Evolutionary conservation across 208 protist species (phyloP).

Genomic region (Leishmania gerbilli): DNA sequence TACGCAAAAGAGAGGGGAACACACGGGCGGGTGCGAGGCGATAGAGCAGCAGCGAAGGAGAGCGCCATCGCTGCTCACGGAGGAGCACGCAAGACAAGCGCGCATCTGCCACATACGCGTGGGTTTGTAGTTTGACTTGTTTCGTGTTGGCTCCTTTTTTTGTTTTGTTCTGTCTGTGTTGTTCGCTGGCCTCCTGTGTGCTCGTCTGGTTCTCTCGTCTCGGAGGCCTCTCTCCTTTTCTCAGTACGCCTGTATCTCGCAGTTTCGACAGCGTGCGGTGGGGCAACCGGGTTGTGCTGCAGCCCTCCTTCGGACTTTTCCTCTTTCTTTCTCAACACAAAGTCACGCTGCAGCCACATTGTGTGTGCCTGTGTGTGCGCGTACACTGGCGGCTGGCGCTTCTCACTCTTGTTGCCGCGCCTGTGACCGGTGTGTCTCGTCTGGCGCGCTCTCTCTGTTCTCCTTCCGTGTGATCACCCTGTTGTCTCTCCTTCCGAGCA

Average conservation of each 20-base stretch:
- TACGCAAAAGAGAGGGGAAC: neutral
- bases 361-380: neutral
- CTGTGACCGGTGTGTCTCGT: neutral
- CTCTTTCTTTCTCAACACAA: neutral
- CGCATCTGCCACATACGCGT: neutral
- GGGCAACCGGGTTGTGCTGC: neutral
- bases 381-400: neutral
- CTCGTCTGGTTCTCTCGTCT: neutral
- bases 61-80: neutral
- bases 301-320: neutral
- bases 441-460: neutral
- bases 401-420: neutral
- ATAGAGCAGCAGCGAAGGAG: neutral
- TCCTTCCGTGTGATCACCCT: neutral
- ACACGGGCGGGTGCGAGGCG: too few relatives aligned
- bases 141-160: neutral
- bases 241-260: neutral
- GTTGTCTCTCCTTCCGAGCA: conserved; percentile 2
- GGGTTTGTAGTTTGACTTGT: neutral
- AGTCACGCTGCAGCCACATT: neutral
- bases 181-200: neutral
- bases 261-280: neutral
- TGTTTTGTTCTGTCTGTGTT: neutral
- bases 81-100: neutral
- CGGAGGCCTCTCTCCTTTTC: neutral